Conservation (phyloP, 2,329 filamentous ascomycete genomes). For the Daldinia sp. region DNA sequence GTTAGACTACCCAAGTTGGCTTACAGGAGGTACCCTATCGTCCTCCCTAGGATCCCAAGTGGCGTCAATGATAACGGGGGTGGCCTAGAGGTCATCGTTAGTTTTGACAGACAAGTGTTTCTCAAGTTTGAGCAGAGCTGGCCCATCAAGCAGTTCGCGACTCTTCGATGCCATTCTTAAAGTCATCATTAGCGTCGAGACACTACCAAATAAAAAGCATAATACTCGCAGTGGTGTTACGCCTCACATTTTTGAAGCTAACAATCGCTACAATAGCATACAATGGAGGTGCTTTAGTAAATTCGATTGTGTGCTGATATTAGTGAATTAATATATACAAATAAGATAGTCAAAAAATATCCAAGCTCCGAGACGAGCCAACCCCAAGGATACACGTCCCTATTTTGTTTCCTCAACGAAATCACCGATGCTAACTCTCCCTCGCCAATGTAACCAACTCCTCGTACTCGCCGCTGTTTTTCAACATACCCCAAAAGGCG, state of each 20-base stretch:
- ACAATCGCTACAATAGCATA: not conserved
- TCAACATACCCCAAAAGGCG: constrained; percentile 27
- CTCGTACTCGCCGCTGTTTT: constrained; percentile 20
- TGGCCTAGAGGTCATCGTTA: constrained; percentile 42
- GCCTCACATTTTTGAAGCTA: too few species aligned
- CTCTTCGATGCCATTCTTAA: constrained; percentile 37
- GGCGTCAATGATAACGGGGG: constrained; percentile 7
- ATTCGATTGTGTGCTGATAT: not conserved
- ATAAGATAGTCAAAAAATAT: not conserved
- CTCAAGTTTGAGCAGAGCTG: constrained; percentile 29
- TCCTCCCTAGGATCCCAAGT: constrained; percentile 42
- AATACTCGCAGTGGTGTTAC: too few species aligned
- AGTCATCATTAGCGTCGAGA: not conserved
- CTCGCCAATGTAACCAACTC: constrained; percentile 12
- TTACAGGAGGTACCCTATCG: constrained; percentile 40
- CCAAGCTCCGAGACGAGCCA: not conserved
- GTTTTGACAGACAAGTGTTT: constrained; percentile 34
- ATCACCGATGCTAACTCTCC: not conserved
- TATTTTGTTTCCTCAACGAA: not conserved
- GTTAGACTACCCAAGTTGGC: constrained; percentile 39
- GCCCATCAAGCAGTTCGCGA: constrained; percentile 32
- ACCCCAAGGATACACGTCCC: not conserved
- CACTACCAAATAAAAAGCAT: not conserved
- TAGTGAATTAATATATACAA: not conserved
- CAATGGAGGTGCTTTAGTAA: too few species aligned